Evolutionary conservation across 2,329 filamentous ascomycete species (phyloP).

Genomic region (Pseudogymnoascus destructans): DNA sequence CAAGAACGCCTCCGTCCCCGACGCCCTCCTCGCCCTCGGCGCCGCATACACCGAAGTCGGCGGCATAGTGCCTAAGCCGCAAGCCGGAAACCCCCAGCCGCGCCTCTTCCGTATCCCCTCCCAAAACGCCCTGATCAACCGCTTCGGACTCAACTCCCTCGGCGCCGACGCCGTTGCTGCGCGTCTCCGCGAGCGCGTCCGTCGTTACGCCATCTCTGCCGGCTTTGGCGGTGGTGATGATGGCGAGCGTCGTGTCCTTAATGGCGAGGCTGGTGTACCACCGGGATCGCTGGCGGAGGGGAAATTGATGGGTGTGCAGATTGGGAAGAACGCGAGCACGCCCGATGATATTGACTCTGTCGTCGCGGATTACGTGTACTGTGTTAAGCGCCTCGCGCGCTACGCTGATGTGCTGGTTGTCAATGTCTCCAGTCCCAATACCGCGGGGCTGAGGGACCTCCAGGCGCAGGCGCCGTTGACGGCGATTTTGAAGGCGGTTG

Average conservation of each 20-base stretch:
- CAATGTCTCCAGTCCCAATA: slow-evolving; percentile 95
- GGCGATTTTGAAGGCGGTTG: slow-evolving; percentile 66
- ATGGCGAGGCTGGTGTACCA: slow-evolving; percentile 65
- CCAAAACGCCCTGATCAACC: slow-evolving; percentile 82
- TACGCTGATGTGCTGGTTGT: slow-evolving; percentile 97
- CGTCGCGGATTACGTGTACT: slow-evolving; percentile 70
- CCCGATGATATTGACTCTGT: slow-evolving; percentile 80
- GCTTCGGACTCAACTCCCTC: slow-evolving; percentile 86
- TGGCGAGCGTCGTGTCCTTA: slow-evolving; percentile 58
- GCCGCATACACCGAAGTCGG: slow-evolving; percentile 84
- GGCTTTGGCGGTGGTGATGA: slow-evolving; percentile 51
- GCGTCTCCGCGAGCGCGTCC: slow-evolving; percentile 62
- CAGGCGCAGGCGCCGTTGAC: slow-evolving; percentile 78
- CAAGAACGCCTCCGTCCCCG: slow-evolving; percentile 83
- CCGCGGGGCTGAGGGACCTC: slow-evolving; percentile 74
- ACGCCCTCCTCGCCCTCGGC: slow-evolving; percentile 71
- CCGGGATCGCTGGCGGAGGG: slow-evolving; percentile 69
- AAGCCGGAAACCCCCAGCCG: slow-evolving; percentile 76
- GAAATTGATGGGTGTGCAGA: slow-evolving; percentile 73
- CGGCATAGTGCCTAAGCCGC: slow-evolving; percentile 75
- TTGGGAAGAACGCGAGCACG: slow-evolving; percentile 94
- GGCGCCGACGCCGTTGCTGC: slow-evolving; percentile 80
- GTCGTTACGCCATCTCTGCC: slow-evolving; percentile 58
- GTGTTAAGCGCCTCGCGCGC: slow-evolving; percentile 65
- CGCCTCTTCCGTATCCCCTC: slow-evolving; percentile 77